Evolutionary conservation across 1,284 basidiomycete genomes (phyloP), one percentile per base, ranked within the genome.

Genomic region (Ganoderma leucocontextum): DNA sequence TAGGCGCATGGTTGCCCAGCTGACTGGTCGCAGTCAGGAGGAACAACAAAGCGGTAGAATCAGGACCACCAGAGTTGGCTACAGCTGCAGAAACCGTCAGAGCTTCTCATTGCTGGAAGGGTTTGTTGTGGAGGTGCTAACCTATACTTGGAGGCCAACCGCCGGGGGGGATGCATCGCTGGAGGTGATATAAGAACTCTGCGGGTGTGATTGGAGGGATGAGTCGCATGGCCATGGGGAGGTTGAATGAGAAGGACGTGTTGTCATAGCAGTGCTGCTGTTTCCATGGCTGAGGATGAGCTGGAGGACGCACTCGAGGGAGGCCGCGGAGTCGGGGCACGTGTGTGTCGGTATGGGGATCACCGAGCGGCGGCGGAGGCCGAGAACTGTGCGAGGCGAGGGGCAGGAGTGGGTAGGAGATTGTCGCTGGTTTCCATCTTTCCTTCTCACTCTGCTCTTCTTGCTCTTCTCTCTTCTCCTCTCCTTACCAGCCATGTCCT

Each of bases 61-160:
- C 93, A 13, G 92, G 87, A 2, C 93, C 93, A 13, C 91, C 93
- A 22, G 93, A 95, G 75, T 90, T 89, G 29, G 90, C 93, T 35
- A 94, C 85, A 44, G 85, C 93, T 93, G 69, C 41, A 70, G 62
- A 60, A 49, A 22, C 12, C 0, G 35, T 67, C 41, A 66, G 58
- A 33, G 35, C 9, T 35, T 35, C 55, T 58, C 55, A 38, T 60
- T 60, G 58, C 10, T 12, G 12, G 35, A n/a, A 44, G 41, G 35
- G 36, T 10, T 3, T 39, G n/a, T 41, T 62, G 13, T 0, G 33
- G 36, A 35, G 52, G 29, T 57, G 33, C 70, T 60, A 22, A 70
- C 79, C 76, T 42, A 79, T 64, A 19, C 62, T 70, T 3, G 38
- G 22, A 1, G 71, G 63, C 79, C 78, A 80, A n/a, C 78, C 77